These are phyloP conservation scores for Pseudotsuga menziesii DNA, from an alignment of 75 land plant genomes.

Conservation along the genomic window DNA sequence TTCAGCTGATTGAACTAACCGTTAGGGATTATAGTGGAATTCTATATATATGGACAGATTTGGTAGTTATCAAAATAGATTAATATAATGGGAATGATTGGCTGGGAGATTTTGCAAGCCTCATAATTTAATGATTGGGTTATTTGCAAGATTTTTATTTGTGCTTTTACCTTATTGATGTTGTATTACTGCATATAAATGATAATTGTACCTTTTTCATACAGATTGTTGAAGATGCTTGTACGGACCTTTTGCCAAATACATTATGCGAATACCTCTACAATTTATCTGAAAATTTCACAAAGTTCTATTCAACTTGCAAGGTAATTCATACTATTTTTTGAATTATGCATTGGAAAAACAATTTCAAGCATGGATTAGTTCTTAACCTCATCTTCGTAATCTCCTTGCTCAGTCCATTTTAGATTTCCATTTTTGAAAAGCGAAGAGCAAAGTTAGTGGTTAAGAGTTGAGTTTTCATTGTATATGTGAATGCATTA, in stretches of 20 bases:
- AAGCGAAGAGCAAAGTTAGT: not conserved
- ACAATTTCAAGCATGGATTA: not conserved
- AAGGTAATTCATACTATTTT: slow-evolving; percentile 40
- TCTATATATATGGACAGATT: not conserved
- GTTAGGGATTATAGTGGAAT: not conserved
- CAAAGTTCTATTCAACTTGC: slow-evolving; percentile 79
- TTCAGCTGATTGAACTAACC: no score
- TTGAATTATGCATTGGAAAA: not conserved
- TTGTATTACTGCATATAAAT: not conserved
- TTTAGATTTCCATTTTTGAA: not conserved
- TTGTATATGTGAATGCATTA: not conserved
- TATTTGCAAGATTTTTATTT: not conserved
- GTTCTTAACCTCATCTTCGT: not conserved
- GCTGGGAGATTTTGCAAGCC: no score
- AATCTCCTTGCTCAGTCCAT: not conserved
- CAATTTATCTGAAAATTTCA: slow-evolving; percentile 69
- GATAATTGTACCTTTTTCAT: not conserved
- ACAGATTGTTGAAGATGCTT: slow-evolving; percentile 86
- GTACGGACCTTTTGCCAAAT: slow-evolving; percentile 73
- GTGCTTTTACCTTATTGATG: not conserved
- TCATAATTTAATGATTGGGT: not conserved
- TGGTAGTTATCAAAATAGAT: not conserved
- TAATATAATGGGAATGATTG: no score
- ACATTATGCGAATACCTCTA: slow-evolving; percentile 85
- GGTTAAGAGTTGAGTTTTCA: not conserved